Evolutionary conservation across 305 asterid genomes (phyloP), one percentile per base, ranked within the genome.

Genomic region (Caryopteris hybrid): DNA sequence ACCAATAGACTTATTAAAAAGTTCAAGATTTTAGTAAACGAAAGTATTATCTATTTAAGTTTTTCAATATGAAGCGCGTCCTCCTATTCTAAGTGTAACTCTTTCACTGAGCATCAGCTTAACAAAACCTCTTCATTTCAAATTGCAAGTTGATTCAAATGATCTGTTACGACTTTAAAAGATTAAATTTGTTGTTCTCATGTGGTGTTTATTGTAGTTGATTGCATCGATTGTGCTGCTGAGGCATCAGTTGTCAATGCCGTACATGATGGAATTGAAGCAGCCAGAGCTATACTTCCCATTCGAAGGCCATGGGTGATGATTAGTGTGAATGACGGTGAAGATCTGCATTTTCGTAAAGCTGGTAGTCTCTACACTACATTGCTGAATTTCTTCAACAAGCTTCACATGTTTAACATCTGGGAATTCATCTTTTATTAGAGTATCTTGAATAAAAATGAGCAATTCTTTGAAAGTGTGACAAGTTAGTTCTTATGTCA

Each of bases 211-310:
- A 10, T 48, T 4, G 10, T 68, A 92, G 98, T 92, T 72, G 98
- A 92, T 80, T 92, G 98, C 90, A 92, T 92, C 61, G 98, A 92
- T 74, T 92, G 97, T 74, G 98, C 98, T 73, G 96, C 98, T 36
- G 98, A 92, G 73, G 79, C 81, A 46, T 88, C 98, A 0, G 97
- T 90, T 45, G 86, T 92, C 70, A 85, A 76, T 74, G 98, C 97
- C 3, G 97, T 92, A 50, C 84, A 81, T 31, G 96, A 92, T 39
- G 98, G 98, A 16, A 84, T 92, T 39, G 83, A 83, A 77, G 90
- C 96, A 66, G 98, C 98, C 9, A 79, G 78, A 74, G 81, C 73
- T 36, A 84, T 92, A 23, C 61, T 82, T 58, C 91, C 95, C 22
- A 50, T 90, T 67, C 86, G 93, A 18, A 85, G 86, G 88, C 98